These are phyloP conservation scores for Fusarium gaditjirri DNA, from an alignment of 2,329 filamentous ascomycete genomes.

Conservation along the genomic window DNA sequence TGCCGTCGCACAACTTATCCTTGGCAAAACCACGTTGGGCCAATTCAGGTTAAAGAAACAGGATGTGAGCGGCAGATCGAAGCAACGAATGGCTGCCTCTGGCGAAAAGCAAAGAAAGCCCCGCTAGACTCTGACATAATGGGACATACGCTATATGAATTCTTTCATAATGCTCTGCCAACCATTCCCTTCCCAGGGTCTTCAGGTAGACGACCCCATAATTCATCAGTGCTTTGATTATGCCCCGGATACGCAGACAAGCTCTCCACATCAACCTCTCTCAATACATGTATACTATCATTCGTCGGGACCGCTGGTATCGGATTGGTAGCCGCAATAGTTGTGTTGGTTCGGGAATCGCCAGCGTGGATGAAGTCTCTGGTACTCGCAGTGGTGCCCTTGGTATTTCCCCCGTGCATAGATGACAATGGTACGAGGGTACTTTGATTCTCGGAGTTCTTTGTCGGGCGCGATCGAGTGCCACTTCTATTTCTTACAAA, in stretches of 20 bases:
- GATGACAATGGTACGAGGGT: constrained; percentile 19
- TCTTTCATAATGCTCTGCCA: background rate
- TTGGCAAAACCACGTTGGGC: background rate
- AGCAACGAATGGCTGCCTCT: too few relatives aligned
- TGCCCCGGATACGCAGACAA: background rate
- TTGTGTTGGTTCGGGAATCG: background rate
- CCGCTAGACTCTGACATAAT: background rate
- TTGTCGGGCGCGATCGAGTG: background rate
- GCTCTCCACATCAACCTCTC: constrained; percentile 29
- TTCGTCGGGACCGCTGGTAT: background rate
- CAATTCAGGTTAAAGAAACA: too few relatives aligned
- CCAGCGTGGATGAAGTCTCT: background rate
- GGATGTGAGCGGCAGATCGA: too few relatives aligned
- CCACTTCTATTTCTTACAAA: constrained; percentile 44
- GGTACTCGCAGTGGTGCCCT: background rate
- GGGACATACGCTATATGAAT: too few relatives aligned
- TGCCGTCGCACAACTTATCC: background rate
- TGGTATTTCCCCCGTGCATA: background rate
- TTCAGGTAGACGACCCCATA: constrained; percentile 1
- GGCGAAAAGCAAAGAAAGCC: too few relatives aligned
- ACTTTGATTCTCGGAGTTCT: background rate
- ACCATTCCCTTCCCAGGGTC: background rate
- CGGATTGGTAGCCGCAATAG: background rate
- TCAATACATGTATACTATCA: constrained; percentile 24
- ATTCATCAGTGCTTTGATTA: constrained; percentile 23